phyloP scores from a whole-genome alignment of 306 rosid species.

The Hippophae tibetana region DNA sequence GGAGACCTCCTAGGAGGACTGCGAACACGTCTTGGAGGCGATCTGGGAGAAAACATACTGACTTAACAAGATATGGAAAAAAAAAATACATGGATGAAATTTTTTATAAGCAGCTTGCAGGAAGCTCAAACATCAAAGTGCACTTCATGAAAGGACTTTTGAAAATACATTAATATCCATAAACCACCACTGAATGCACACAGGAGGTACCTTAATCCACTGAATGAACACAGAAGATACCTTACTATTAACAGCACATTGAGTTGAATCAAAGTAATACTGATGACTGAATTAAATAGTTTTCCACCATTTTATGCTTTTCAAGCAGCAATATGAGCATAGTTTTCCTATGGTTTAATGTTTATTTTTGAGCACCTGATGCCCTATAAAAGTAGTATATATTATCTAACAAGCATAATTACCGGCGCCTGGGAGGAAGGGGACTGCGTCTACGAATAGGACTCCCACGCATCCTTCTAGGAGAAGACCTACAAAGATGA shows the following conservation, averaged over 20 bases:
- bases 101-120: neutral
- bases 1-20: constrained; percentile 99
- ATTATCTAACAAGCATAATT: constrained; percentile 8
- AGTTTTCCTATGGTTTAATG: neutral
- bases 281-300: too few species aligned
- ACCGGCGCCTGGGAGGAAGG: constrained; percentile 87
- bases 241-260: too few species aligned
- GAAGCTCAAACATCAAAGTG: neutral
- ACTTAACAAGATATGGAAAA: neutral
- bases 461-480: constrained; percentile 87
- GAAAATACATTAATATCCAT: too few species aligned
- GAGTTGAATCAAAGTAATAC: too few species aligned
- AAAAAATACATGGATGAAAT: neutral
- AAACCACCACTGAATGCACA: too few species aligned
- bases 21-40: constrained; percentile 81
- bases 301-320: too few species aligned
- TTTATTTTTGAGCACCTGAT: neutral
- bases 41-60: constrained; percentile 29
- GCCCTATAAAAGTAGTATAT: neutral
- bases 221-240: too few species aligned
- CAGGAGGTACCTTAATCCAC: too few species aligned
- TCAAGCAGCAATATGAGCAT: neutral
- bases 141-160: neutral
- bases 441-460: constrained; percentile 85
- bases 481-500: constrained; percentile 36